A percentile compares a stretch with the other conserved stretches of the same genome.
These are phyloP conservation scores for Aspergillus unguis DNA, from an alignment of 2,329 filamentous ascomycete genomes.

Conservation along the genomic window DNA sequence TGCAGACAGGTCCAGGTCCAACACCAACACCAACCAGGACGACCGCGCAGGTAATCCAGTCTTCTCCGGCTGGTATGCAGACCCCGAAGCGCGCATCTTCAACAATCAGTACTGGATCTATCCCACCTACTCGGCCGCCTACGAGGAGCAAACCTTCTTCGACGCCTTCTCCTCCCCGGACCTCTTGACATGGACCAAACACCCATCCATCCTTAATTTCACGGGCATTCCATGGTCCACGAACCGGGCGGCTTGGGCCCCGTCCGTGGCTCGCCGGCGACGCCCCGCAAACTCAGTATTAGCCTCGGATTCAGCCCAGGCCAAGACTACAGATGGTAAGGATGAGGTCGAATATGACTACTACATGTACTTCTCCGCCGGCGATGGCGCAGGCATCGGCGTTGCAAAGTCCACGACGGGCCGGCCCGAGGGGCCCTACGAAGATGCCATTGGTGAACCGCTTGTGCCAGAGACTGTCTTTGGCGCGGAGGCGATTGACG, in stretches of 20 bases:
- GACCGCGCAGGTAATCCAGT: slow-evolving; percentile 42
- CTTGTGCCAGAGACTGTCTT: slow-evolving; percentile 45
- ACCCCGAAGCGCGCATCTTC: slow-evolving; percentile 51
- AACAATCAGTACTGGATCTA: slow-evolving; percentile 48
- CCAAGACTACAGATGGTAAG: not conserved
- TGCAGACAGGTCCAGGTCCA: not conserved
- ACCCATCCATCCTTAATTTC: slow-evolving; percentile 44
- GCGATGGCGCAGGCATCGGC: slow-evolving; percentile 47
- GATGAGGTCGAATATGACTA: slow-evolving; percentile 31
- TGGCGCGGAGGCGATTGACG: slow-evolving; percentile 50
- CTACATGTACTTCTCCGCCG: slow-evolving; percentile 52
- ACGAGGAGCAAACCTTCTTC: slow-evolving; percentile 49
- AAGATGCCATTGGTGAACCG: slow-evolving; percentile 42
- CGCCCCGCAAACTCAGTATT: not conserved
- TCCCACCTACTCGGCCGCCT: slow-evolving; percentile 46
- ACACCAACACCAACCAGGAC: not conserved
- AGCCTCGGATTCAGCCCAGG: not conserved
- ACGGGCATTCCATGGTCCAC: slow-evolving; percentile 44
- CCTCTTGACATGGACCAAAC: slow-evolving; percentile 49
- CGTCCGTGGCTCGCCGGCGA: slow-evolving; percentile 38
- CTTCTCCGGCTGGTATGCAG: slow-evolving; percentile 51
- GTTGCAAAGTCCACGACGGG: slow-evolving; percentile 36
- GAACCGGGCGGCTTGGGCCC: slow-evolving; percentile 48
- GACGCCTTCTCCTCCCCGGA: slow-evolving; percentile 52
- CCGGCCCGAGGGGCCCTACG: slow-evolving; percentile 39